Evolutionary conservation across 306 rosid species (phyloP).

Genomic region (Vigna reflexopilosa): DNA sequence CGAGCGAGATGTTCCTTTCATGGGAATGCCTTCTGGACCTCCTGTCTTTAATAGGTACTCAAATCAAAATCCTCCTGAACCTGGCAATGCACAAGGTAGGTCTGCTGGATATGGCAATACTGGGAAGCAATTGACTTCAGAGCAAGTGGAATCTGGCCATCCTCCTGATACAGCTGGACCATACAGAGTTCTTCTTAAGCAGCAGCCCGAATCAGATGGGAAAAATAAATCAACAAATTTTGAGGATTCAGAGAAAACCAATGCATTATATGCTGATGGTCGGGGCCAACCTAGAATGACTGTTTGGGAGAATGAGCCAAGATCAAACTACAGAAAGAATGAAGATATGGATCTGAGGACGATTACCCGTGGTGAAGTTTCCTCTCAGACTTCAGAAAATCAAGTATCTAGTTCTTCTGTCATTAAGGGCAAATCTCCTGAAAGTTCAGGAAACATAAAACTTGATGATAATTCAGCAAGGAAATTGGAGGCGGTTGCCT

Average conservation of each 20-base stretch:
- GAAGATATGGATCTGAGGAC: constrained; percentile 58
- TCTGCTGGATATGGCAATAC: constrained; percentile 63
- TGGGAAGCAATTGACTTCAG: constrained; percentile 56
- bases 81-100: constrained; percentile 66
- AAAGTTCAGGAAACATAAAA: constrained; percentile 47
- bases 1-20: constrained; percentile 76
- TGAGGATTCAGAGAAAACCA: constrained; percentile 54
- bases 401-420: constrained; percentile 53
- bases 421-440: constrained; percentile 54
- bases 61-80: constrained; percentile 66
- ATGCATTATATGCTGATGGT: constrained; percentile 46
- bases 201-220: constrained; percentile 63
- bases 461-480: constrained; percentile 54
- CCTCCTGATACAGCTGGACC: constrained; percentile 74
- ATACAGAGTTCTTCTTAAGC: constrained; percentile 88
- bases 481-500: constrained; percentile 56
- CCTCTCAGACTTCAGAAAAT: constrained; percentile 56
- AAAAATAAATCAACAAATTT: constrained; percentile 64
- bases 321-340: constrained; percentile 59
- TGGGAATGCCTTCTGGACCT: constrained; percentile 78
- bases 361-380: constrained; percentile 48
- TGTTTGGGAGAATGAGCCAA: constrained; percentile 66
- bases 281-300: constrained; percentile 55
- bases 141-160: constrained; percentile 68
- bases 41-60: constrained; percentile 66